Evolutionary conservation across 352 stramenopile genomes (phyloP).

Genomic region (Phytopythium boreale): DNA sequence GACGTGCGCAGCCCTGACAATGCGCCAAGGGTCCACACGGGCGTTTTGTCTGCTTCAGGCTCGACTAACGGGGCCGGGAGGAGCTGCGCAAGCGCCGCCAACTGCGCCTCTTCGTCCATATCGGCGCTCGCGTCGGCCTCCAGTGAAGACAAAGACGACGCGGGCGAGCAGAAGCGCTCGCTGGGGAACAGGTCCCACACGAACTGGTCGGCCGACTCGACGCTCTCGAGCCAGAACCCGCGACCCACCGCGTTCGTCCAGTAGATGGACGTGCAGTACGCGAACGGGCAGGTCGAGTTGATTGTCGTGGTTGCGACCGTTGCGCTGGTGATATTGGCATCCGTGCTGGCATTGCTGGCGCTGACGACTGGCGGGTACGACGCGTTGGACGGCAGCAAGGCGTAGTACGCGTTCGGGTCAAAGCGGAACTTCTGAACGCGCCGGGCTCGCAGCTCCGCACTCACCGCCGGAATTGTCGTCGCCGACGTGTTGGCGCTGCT

Average conservation of each 20-base stretch:
- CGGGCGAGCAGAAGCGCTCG: slow-evolving; percentile 22
- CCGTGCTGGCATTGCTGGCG: not conserved
- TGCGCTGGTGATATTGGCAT: slow-evolving; percentile 6
- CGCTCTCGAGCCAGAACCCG: slow-evolving; percentile 51
- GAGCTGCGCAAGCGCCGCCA: not conserved
- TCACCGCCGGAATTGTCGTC: slow-evolving; percentile 25
- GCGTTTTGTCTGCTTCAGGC: slow-evolving; percentile 22
- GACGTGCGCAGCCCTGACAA: slow-evolving; percentile 11
- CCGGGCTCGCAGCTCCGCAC: slow-evolving; percentile 25
- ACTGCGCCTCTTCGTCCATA: slow-evolving; percentile 1
- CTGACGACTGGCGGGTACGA: slow-evolving; percentile 21
- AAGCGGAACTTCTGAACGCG: slow-evolving; percentile 47
- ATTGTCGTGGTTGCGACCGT: slow-evolving; percentile 11
- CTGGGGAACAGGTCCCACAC: slow-evolving; percentile 41
- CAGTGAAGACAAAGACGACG: slow-evolving; percentile 14
- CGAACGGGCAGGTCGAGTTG: slow-evolving; percentile 15
- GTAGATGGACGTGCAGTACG: slow-evolving; percentile 41
- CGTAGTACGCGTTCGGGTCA: slow-evolving; percentile 19
- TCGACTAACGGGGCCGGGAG: slow-evolving; percentile 22
- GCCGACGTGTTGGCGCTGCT: slow-evolving; percentile 13
- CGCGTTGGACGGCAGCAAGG: slow-evolving; percentile 16
- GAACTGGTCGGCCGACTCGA: slow-evolving; percentile 38
- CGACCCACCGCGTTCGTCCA: slow-evolving; percentile 37
- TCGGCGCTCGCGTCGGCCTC: slow-evolving; percentile 4
- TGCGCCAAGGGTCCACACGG: slow-evolving; percentile 39